A percentile compares a stretch with the other conserved stretches of the same genome.
phyloP scores from a whole-genome alignment of 768 basidiomycete species.

The Termitomyces sp. region DNA sequence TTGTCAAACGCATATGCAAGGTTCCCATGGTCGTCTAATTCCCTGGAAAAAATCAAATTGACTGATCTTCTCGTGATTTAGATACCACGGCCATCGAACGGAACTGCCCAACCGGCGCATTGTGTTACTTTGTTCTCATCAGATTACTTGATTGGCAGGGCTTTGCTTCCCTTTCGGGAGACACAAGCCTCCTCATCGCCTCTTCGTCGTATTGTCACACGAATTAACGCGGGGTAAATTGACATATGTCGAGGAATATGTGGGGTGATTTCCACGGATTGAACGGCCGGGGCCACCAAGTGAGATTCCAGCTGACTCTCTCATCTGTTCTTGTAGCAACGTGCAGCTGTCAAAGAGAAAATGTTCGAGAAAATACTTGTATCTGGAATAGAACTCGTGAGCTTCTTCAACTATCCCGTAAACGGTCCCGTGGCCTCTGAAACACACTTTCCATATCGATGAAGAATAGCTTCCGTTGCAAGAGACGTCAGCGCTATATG shows the following conservation, averaged over 20 bases:
- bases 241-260: background rate
- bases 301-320: slow-evolving; percentile 4
- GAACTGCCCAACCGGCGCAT: too few relatives aligned
- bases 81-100: too few relatives aligned
- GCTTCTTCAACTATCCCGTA: background rate
- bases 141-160: background rate
- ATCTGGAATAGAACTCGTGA: background rate
- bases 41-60: too few relatives aligned
- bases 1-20: background rate
- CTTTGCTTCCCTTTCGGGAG: background rate
- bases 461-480: slow-evolving; percentile 1
- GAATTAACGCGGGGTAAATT: background rate
- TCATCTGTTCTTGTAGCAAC: background rate
- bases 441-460: background rate
- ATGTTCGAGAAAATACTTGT: background rate
- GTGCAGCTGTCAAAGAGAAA: slow-evolving; percentile 6
- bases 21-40: background rate
- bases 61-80: too few relatives aligned
- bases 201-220: background rate
- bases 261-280: too few relatives aligned
- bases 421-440: background rate
- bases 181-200: too few relatives aligned
- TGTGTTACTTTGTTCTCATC: background rate
- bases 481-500: background rate
- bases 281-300: background rate